A percentile compares a stretch with the other conserved stretches of the same genome.
Evolutionary conservation across 768 basidiomycete genomes (phyloP).

Genomic region (Xerocomellus dryophilus): DNA sequence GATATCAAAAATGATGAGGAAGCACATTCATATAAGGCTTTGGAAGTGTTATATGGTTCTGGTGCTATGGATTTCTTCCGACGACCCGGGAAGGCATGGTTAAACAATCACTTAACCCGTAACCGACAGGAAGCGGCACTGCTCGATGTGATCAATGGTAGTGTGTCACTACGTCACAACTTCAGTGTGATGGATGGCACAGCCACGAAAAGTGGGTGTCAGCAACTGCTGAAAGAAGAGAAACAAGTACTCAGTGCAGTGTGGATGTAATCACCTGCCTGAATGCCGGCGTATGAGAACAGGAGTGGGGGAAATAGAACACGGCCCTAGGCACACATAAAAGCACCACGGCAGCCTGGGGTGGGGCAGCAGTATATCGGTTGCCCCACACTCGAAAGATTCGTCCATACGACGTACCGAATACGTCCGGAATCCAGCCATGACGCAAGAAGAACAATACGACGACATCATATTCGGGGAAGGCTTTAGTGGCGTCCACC

Average conservation of each 20-base stretch:
- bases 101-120: neutral
- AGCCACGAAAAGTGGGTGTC: neutral
- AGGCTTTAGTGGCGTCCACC: conserved; percentile 15
- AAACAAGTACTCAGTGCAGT: neutral
- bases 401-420: too few species aligned
- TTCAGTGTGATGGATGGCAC: too few species aligned
- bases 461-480: conserved; percentile 17
- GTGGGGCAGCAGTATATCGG: too few species aligned
- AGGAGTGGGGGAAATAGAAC: neutral
- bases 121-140: neutral
- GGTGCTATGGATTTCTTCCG: too few species aligned
- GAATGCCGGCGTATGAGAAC: neutral
- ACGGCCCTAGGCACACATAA: neutral
- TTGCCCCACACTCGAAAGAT: neutral
- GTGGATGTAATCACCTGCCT: neutral
- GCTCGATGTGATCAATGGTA: too few species aligned
- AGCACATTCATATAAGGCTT: too few species aligned
- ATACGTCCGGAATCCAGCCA: neutral
- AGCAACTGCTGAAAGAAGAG: neutral
- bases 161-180: too few species aligned
- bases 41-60: too few species aligned
- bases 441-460: conserved; percentile 2
- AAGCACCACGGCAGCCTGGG: too few species aligned
- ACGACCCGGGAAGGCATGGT: too few species aligned
- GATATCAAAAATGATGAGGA: too few species aligned